A percentile compares a stretch with the other conserved stretches of the same genome.
Evolutionary conservation across 129 eudicot species (phyloP).

Genomic region (Ambrosia trifida): DNA sequence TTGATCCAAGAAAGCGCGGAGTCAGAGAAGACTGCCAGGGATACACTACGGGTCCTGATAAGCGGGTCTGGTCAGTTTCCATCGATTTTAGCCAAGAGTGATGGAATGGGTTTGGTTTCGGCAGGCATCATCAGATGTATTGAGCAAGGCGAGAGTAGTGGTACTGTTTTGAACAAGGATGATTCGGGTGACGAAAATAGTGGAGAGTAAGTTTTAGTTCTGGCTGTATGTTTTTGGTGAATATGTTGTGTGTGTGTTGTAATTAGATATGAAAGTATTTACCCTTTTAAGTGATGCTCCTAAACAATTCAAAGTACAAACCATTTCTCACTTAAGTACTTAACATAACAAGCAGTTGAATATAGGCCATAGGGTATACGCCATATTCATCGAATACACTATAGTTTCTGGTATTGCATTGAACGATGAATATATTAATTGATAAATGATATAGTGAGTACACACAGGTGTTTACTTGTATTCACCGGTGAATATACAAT

Average conservation of each 20-base stretch:
- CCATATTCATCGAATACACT: too few species aligned
- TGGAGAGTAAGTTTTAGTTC: constrained; percentile 12
- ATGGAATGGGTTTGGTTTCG: constrained; percentile 38
- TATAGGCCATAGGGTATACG: too few species aligned
- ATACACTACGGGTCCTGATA: constrained; percentile 64
- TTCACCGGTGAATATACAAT: too few species aligned
- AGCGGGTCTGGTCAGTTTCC: constrained; percentile 60
- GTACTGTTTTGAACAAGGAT: constrained; percentile 8
- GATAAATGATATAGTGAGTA: too few species aligned
- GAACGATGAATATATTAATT: too few species aligned
- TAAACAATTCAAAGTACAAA: too few species aligned
- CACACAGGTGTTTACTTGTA: too few species aligned
- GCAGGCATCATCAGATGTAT: constrained; percentile 34
- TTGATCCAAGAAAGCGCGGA: constrained; percentile 46
- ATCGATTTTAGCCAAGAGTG: constrained; percentile 36
- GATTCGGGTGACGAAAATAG: not conserved
- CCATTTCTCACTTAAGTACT: too few species aligned
- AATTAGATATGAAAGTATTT: constrained; percentile 9
- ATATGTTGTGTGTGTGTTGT: constrained; percentile 2
- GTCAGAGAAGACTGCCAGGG: constrained; percentile 71
- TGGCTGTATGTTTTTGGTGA: constrained; percentile 21
- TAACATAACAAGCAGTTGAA: too few species aligned
- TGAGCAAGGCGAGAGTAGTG: constrained; percentile 29
- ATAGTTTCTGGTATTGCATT: too few species aligned
- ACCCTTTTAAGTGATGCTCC: not conserved